These are phyloP conservation scores for Asclepias syriaca DNA, from an alignment of 257 asterid species.

Conservation along the genomic window DNA sequence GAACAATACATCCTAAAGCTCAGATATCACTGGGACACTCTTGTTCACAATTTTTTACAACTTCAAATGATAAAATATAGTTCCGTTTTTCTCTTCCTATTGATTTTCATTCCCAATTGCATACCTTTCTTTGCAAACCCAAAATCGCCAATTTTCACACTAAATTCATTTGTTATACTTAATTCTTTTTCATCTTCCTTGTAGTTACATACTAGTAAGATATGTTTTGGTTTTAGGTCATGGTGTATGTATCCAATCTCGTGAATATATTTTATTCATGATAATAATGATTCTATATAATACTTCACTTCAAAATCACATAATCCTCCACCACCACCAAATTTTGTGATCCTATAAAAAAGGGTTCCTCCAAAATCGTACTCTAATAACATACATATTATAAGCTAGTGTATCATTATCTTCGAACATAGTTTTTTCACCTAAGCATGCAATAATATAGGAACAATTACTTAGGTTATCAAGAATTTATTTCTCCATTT, in stretches of 20 bases:
- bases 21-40: constrained; percentile 62
- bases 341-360: constrained; percentile 47
- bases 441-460: constrained; percentile 54
- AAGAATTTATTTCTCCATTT: constrained; percentile 76
- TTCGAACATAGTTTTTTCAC: constrained; percentile 83
- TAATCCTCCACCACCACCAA: constrained; percentile 28
- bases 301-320: constrained; percentile 56
- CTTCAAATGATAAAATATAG: constrained; percentile 68
- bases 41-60: constrained; percentile 53
- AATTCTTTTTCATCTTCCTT: background rate
- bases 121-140: constrained; percentile 66
- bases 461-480: constrained; percentile 57
- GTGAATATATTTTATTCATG: constrained; percentile 58
- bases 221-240: constrained; percentile 79
- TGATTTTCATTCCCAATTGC: constrained; percentile 12
- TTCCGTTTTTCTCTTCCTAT: constrained; percentile 65
- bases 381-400: constrained; percentile 68
- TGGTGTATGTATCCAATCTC: constrained; percentile 72
- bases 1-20: constrained; percentile 83
- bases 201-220: constrained; percentile 42
- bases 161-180: constrained; percentile 16
- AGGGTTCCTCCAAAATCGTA: constrained; percentile 80
- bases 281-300: constrained; percentile 48
- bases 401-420: constrained; percentile 60
- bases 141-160: constrained; percentile 77